Conservation (phyloP, 805 yeast species). For the Sugiyamaella lignohabitans region DNA sequence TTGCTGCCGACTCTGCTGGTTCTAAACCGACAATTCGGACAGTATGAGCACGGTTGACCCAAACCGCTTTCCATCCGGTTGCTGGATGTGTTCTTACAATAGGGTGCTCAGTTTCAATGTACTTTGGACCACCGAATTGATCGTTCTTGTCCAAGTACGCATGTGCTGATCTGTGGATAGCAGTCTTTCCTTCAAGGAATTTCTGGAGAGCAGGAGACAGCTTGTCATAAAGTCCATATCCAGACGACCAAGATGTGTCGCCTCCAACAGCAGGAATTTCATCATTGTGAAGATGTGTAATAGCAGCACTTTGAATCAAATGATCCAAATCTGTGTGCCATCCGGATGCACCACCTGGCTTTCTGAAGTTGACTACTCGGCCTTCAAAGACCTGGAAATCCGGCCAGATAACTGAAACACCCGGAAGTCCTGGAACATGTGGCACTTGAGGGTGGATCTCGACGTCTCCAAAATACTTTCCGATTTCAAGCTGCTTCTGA, state of each 20-base stretch:
- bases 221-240: conserved; percentile 48
- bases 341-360: conserved; percentile 26
- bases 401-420: conserved; percentile 20
- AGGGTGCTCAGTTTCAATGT: conserved; percentile 41
- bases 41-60: conserved; percentile 47
- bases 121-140: conserved; percentile 42
- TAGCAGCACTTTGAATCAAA: conserved; percentile 51
- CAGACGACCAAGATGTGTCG: conserved; percentile 50
- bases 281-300: conserved; percentile 49
- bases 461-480: conserved; percentile 41
- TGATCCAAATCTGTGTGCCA: conserved; percentile 55
- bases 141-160: conserved; percentile 37
- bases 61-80: conserved; percentile 56
- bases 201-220: conserved; percentile 44
- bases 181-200: conserved; percentile 41
- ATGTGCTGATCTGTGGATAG: conserved; percentile 39
- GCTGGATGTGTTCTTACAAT: conserved; percentile 59
- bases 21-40: conserved; percentile 47
- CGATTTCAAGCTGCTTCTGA: conserved; percentile 39
- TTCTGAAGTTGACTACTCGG: conserved; percentile 15
- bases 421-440: conserved; percentile 31
- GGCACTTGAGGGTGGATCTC: conserved; percentile 32
- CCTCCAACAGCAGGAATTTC: conserved; percentile 47
- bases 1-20: conserved; percentile 43
- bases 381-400: conserved; percentile 32